Conservation (phyloP, 73 alveolate species). For the Vitrella brassicaformis region DNA sequence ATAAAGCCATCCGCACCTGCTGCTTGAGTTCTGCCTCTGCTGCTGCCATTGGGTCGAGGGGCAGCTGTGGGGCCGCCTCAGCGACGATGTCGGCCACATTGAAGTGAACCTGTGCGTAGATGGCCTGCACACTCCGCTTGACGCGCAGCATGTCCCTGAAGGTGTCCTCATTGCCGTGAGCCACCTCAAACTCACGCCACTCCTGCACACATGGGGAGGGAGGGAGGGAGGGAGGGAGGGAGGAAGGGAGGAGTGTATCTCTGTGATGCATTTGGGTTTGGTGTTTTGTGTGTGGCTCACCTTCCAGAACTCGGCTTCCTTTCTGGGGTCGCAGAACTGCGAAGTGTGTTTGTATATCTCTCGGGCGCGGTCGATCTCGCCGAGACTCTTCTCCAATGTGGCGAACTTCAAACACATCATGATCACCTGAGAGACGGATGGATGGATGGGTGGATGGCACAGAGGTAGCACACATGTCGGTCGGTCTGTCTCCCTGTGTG, state of each 20-base stretch:
- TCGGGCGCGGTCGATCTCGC: constrained; percentile 85
- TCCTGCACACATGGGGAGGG: background rate
- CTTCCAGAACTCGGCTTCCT: constrained; percentile 71
- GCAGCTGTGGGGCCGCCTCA: constrained; percentile 4
- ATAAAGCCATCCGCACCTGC: background rate
- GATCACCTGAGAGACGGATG: too few species aligned
- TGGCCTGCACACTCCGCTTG: constrained; percentile 65
- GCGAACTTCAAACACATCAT: constrained; percentile 78
- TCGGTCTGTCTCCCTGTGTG: too few species aligned
- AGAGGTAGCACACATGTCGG: too few species aligned
- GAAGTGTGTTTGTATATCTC: constrained; percentile 62
- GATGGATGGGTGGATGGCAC: too few species aligned
- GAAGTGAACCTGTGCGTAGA: constrained; percentile 39
- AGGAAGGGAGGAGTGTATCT: background rate
- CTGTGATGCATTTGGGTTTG: too few species aligned
- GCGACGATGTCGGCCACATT: constrained; percentile 29
- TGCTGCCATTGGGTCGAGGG: constrained; percentile 34
- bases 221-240: background rate
- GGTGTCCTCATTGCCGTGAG: constrained; percentile 79
- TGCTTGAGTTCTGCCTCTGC: background rate
- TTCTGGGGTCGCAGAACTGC: constrained; percentile 54
- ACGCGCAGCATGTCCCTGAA: constrained; percentile 72
- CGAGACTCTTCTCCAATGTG: constrained; percentile 73
- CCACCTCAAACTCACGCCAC: constrained; percentile 83
- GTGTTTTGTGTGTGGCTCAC: too few species aligned